These are phyloP conservation scores for Apiosordaria backusii DNA, from an alignment of 495 filamentous ascomycete genomes.

Conservation along the genomic window DNA sequence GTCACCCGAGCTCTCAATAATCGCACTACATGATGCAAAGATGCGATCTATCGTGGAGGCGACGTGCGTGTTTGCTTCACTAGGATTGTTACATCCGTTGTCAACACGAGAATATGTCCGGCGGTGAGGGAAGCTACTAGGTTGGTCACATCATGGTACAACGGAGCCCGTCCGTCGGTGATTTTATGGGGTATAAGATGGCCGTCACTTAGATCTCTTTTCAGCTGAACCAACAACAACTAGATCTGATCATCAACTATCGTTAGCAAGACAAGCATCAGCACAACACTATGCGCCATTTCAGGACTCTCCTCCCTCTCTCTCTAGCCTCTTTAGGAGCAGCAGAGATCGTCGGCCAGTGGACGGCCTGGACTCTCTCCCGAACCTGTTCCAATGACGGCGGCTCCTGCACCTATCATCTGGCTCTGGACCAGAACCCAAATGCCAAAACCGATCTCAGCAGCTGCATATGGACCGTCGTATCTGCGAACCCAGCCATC, in stretches of 20 bases:
- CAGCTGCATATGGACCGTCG: constrained; percentile 19
- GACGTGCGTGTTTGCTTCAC: not conserved
- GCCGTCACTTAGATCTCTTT: not conserved
- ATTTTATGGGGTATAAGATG: not conserved
- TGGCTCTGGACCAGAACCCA: constrained; percentile 5
- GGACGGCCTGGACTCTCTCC: not conserved
- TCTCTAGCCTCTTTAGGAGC: not conserved
- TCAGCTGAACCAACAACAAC: not conserved
- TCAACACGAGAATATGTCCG: constrained; percentile 1
- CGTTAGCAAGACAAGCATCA: not conserved
- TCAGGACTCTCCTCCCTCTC: not conserved
- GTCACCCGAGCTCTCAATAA: not conserved
- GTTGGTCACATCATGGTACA: not conserved
- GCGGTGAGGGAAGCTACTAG: not conserved
- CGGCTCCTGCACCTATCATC: constrained; percentile 14
- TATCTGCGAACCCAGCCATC: not conserved
- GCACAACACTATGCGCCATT: not conserved
- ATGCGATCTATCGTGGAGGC: not conserved
- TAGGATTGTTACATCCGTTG: not conserved
- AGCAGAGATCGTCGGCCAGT: constrained; percentile 13
- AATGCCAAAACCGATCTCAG: not conserved
- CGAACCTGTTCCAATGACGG: constrained; percentile 17
- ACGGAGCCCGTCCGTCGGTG: not conserved
- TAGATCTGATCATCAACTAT: not conserved
- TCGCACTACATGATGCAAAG: not conserved